These are phyloP conservation scores for Citrullus amarus DNA, from an alignment of 306 rosid species.

Conservation along the genomic window DNA sequence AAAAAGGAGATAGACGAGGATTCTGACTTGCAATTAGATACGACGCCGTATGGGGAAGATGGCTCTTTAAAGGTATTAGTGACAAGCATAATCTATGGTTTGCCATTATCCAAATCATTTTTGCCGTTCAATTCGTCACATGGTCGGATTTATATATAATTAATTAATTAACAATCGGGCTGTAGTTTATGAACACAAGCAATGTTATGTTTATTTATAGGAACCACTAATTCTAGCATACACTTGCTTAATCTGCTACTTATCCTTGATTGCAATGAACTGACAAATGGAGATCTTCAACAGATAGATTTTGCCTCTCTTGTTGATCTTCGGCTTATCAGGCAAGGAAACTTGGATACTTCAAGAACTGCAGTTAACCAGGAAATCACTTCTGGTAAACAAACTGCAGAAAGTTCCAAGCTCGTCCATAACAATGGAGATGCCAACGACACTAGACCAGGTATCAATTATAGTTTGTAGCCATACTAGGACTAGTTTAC, in stretches of 20 bases:
- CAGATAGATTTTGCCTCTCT: slow-evolving; percentile 46
- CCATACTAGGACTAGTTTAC: not conserved
- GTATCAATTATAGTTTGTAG: slow-evolving; percentile 18
- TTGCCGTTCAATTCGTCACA: not conserved
- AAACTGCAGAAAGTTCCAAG: slow-evolving; percentile 16
- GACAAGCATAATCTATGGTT: not conserved
- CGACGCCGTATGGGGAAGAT: slow-evolving; percentile 59
- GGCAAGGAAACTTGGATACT: slow-evolving; percentile 21
- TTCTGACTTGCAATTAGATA: slow-evolving; percentile 30
- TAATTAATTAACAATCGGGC: not conserved
- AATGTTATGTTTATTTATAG: not conserved
- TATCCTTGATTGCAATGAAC: slow-evolving; percentile 8
- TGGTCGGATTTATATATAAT: not conserved
- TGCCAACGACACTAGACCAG: slow-evolving; percentile 23
- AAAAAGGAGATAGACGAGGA: slow-evolving; percentile 38
- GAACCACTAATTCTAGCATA: not conserved
- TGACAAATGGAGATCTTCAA: slow-evolving; percentile 15
- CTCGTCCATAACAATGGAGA: slow-evolving; percentile 10
- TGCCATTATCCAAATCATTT: not conserved
- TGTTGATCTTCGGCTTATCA: slow-evolving; percentile 33
- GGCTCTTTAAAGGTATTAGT: slow-evolving; percentile 72
- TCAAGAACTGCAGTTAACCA: slow-evolving; percentile 3
- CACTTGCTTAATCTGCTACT: not conserved
- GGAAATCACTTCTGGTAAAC: slow-evolving; percentile 5
- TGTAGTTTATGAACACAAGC: not conserved